These are phyloP conservation scores for Fusarium kyushuense DNA, from an alignment of 2,329 filamentous ascomycete genomes.

Conservation along the genomic window DNA sequence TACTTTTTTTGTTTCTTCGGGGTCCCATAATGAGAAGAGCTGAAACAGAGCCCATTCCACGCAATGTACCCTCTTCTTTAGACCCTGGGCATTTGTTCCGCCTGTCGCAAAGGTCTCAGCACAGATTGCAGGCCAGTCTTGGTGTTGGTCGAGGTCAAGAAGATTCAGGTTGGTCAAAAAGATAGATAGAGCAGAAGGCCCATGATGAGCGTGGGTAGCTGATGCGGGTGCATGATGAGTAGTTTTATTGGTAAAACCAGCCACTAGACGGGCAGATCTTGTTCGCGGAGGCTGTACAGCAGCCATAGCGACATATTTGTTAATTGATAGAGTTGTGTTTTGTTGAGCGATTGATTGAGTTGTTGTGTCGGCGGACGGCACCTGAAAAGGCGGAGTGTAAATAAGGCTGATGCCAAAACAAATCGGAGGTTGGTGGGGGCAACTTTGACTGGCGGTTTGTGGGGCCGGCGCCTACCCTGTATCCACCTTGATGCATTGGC, in stretches of 20 bases:
- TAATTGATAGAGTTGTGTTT: not conserved
- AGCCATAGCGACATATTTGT: conserved; percentile 44
- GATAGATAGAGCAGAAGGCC: conserved; percentile 49
- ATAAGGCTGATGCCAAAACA: conserved; percentile 41
- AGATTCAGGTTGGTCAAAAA: conserved; percentile 88
- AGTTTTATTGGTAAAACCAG: conserved; percentile 43
- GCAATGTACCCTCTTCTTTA: conserved; percentile 84
- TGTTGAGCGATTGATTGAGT: not conserved
- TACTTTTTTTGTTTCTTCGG: conserved; percentile 79
- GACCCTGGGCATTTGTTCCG: conserved; percentile 74
- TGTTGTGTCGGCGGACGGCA: conserved; percentile 9
- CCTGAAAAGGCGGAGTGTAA: conserved; percentile 41
- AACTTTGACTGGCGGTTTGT: not conserved
- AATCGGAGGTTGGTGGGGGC: conserved; percentile 28
- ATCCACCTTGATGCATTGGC: not conserved
- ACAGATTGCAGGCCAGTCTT: conserved; percentile 85
- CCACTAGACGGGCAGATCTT: conserved; percentile 47
- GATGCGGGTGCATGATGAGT: conserved; percentile 19
- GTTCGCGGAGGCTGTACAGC: conserved; percentile 44
- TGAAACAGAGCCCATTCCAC: conserved; percentile 94
- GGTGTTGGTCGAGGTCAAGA: conserved; percentile 78
- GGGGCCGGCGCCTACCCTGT: not conserved
- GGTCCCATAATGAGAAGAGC: conserved; percentile 87
- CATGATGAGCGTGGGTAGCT: conserved; percentile 25
- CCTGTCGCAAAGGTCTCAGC: conserved; percentile 73